These are phyloP conservation scores for Fomes fomentarius DNA, from an alignment of 1,284 basidiomycete species.

Conservation along the genomic window DNA sequence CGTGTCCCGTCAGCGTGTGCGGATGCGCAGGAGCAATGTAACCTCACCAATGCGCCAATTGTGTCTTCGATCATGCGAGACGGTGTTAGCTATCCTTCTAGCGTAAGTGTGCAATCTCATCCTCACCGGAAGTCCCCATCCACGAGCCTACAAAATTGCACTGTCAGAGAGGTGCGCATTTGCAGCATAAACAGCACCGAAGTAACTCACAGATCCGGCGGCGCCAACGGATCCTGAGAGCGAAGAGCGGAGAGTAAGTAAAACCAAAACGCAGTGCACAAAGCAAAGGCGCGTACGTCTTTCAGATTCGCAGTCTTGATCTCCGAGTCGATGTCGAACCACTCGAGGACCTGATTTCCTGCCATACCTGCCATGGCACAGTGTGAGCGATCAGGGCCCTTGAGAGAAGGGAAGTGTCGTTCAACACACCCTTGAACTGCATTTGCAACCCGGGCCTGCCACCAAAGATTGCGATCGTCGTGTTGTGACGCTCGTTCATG, in stretches of 20 bases:
- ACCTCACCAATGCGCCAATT: conserved; percentile 56
- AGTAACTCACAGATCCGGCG: conserved; percentile 55
- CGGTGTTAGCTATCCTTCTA: neutral
- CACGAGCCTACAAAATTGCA: conserved; percentile 42
- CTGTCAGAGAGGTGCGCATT: neutral
- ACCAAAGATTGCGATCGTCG: conserved; percentile 62
- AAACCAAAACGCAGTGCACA: neutral
- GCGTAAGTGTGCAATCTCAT: neutral
- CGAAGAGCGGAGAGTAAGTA: neutral
- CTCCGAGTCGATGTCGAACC: conserved; percentile 63
- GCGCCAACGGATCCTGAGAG: conserved; percentile 59
- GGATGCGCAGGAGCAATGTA: neutral
- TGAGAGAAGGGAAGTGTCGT: neutral
- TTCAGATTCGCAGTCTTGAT: conserved; percentile 65
- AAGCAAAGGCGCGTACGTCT: conserved; percentile 40
- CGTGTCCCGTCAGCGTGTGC: too few species aligned
- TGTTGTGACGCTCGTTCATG: conserved; percentile 61
- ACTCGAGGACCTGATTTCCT: conserved; percentile 68
- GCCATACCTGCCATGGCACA: conserved; percentile 52
- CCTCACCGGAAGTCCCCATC: conserved; percentile 51
- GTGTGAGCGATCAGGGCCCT: too few species aligned
- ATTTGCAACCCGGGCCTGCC: conserved; percentile 56
- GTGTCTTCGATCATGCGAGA: conserved; percentile 31
- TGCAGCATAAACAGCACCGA: neutral
- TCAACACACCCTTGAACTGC: conserved; percentile 59